Evolutionary conservation across 345 rosid species (phyloP), one percentile per base, ranked within the genome.

Genomic region (Gynandropsis gynandra): DNA sequence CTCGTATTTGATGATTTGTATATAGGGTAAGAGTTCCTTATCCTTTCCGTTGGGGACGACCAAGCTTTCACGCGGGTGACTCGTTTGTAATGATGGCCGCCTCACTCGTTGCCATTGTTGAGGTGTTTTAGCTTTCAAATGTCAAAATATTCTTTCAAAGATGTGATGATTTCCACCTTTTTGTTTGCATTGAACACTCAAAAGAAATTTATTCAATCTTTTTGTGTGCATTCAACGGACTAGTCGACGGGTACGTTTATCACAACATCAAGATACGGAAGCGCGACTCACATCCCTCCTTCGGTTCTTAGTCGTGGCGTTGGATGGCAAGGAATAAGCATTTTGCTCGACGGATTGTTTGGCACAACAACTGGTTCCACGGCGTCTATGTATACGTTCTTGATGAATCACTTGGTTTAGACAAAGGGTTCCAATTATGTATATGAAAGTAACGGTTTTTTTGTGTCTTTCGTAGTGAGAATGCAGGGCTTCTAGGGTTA

Each of bases 271-370:
- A 75, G 97, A 65, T 83, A 62, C 68, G 94, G 79, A 4, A 83
- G 90, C 51, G 95, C 95, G 24, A 86, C 96, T 19, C 94, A 76
- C 56, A 58, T 73, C 9, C 97, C 96, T 33, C 84, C 95, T 1
- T 81, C 87, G 0, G 81, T 86, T 17, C 68, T 86, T 42, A 77
- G 87, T 62, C 94, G 96, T 47, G 94, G 96, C 43, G 52, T 72
- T 17, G 96, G 97, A 32, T 83, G 96, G 95, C 87, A 76, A 88
- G 97, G 97, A 1, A 47, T 83, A 42, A 77, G 90, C 3, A 67
- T 79, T 47, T 70, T 89, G 64, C 74, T 78, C 13, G 62, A 69
- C 54, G 94, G 88, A 42, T 29, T 70, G 21, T 83, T 86, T 58
- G 97, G 97, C 9, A 68, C 84, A 19, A 77, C 64, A 40, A 73